A percentile compares a stretch with the other conserved stretches of the same genome.
Conservation (phyloP, 257 asterid genomes). For the Solanum sitiens region DNA sequence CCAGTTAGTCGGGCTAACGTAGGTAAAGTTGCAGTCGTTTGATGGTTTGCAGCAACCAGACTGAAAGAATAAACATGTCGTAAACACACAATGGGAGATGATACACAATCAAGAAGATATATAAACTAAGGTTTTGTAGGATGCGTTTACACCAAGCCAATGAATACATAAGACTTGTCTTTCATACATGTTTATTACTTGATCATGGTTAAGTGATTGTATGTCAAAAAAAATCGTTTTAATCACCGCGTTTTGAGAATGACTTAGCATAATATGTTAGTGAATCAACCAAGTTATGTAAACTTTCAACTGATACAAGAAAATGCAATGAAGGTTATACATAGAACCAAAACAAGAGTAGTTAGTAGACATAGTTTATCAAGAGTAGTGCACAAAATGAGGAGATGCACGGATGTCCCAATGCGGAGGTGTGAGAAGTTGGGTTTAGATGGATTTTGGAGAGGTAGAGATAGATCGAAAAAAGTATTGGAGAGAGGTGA, state of each 20-base stretch:
- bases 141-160: neutral
- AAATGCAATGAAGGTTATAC: neutral
- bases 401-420: too few species aligned
- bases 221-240: neutral
- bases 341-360: neutral
- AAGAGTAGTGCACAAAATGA: neutral
- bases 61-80: conserved; percentile 23
- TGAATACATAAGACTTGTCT: neutral
- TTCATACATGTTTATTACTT: neutral
- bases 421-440: neutral
- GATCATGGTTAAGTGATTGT: neutral
- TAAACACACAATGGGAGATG: neutral
- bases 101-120: neutral
- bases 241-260: neutral
- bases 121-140: neutral
- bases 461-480: neutral
- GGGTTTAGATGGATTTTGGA: accelerated
- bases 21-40: conserved; percentile 49
- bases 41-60: conserved; percentile 99
- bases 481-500: too few species aligned
- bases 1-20: conserved; percentile 77
- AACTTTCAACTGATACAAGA: neutral
- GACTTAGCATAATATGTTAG: neutral
- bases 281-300: neutral
- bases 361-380: neutral